Evolutionary conservation across 2,329 filamentous ascomycete species (phyloP).

Genomic region (Trichoderma polysporum): DNA sequence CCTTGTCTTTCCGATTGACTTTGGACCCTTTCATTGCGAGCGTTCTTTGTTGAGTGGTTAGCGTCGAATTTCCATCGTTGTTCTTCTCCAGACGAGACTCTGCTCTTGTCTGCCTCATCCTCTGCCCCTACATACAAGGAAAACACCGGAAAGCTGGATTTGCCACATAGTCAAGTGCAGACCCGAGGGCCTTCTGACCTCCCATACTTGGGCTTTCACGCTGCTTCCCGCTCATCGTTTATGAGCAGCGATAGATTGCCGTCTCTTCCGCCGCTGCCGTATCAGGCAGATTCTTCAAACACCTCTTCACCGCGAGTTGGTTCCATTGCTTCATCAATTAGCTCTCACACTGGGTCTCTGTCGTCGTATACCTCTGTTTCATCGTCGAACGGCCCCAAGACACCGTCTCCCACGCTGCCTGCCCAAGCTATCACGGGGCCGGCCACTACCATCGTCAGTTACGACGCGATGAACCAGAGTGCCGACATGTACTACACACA

Average conservation of each 20-base stretch:
- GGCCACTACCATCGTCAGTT: slow-evolving; percentile 34
- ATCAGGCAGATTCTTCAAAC: slow-evolving; percentile 69
- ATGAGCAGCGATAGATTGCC: slow-evolving; percentile 68
- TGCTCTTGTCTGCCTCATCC: slow-evolving; percentile 4
- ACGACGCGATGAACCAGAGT: slow-evolving; percentile 74
- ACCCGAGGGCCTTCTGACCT: slow-evolving; percentile 17
- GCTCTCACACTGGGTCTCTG: slow-evolving; percentile 52
- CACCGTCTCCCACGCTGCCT: slow-evolving; percentile 69
- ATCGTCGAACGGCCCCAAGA: slow-evolving; percentile 67
- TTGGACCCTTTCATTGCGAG: slow-evolving; percentile 15
- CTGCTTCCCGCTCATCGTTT: slow-evolving; percentile 61
- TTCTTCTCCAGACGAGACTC: not conserved
- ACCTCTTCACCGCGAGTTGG: slow-evolving; percentile 73
- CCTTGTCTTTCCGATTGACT: slow-evolving; percentile 4
- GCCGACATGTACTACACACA: slow-evolving; percentile 83
- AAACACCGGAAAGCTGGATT: slow-evolving; percentile 89
- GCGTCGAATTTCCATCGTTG: slow-evolving; percentile 11
- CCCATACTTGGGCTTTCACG: slow-evolving; percentile 66
- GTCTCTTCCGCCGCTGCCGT: slow-evolving; percentile 66
- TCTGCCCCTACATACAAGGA: slow-evolving; percentile 6
- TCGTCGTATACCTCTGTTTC: slow-evolving; percentile 56
- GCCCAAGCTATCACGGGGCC: slow-evolving; percentile 42
- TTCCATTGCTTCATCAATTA: slow-evolving; percentile 64
- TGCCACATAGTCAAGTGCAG: slow-evolving; percentile 58
- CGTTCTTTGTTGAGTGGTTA: slow-evolving; percentile 12